Evolutionary conservation across 768 basidiomycete species (phyloP), one percentile per base, ranked within the genome.

Genomic region (Trametes cingulata): DNA sequence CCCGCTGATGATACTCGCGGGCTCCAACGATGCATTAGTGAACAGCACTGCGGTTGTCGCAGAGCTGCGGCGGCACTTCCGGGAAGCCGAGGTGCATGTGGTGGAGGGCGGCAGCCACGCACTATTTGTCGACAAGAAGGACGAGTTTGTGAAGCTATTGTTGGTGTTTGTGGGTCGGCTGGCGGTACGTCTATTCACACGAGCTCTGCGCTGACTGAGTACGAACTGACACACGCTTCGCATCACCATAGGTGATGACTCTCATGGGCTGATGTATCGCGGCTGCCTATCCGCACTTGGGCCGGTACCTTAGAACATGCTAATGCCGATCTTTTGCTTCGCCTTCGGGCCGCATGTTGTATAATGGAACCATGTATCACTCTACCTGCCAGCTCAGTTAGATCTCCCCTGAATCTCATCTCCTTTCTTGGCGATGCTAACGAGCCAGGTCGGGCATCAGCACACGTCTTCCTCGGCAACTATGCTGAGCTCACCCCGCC

Each of bases 31-130:
- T 39, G 52, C 53, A 39, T 47, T 65, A 3, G 63, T 65, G 36
- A 29, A 65, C 29, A 41, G 56, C 19, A 13, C 33, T 24, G 68
- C 64, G n/a, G 61, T 74, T 6, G 67, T 68, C 6, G 58, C 63
- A 24, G 61, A 69, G 52, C 65, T 75, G 65, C 58, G 64, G 54
- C 68, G 69, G 13, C 65, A 73, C 58, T 77, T 77, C 68, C 74
- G 68, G 57, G 65, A 76, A 46, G 53, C 71, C 27, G 72, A 76
- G 51, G 64, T 64, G 20, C 60, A 69, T 49, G 60, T 66, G 46
- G 62, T 76, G 55, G 62, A 67, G 27, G 74, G 70, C 29, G 72
- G 72, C 22, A 66, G 72, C 20, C 77, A 78, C 56, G 68, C 72
- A 0, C 35, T 72, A 14, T 75, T 75, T 54, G 68, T 74, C 37